These are phyloP conservation scores for Cryptomeria japonica DNA, from an alignment of 75 land plant genomes.

Conservation along the genomic window DNA sequence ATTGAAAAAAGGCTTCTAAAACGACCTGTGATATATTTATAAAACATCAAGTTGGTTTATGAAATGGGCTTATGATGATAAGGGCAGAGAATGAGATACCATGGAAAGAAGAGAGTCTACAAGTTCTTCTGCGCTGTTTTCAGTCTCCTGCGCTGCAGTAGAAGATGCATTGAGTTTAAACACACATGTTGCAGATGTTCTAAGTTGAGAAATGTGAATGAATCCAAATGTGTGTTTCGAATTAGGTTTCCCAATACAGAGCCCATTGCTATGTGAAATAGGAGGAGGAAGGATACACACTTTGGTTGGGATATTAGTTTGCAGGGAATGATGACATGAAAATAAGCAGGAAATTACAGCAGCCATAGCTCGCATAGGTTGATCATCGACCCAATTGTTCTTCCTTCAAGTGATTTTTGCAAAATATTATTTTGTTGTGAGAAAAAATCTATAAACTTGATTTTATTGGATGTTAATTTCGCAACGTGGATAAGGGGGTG, in stretches of 20 bases:
- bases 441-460: too few species aligned
- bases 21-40: too few species aligned
- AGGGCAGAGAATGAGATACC: background rate
- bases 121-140: constrained; percentile 6
- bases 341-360: background rate
- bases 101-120: constrained; percentile 1
- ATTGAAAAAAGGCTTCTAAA: background rate
- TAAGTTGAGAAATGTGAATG: background rate
- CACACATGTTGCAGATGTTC: background rate
- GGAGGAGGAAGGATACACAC: background rate
- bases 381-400: background rate
- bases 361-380: background rate
- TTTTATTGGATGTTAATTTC: too few species aligned
- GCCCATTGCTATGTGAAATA: background rate
- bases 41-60: background rate
- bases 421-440: too few species aligned
- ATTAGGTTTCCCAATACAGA: background rate
- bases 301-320: background rate
- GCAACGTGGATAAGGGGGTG: too few species aligned
- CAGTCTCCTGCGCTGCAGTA: background rate
- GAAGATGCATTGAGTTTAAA: background rate
- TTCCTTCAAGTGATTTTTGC: too few species aligned
- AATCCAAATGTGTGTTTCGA: background rate
- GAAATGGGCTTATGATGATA: background rate
- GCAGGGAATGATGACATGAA: background rate